Conservation (phyloP, 2,329 filamentous ascomycete genomes). For the Fusarium camptoceras region DNA sequence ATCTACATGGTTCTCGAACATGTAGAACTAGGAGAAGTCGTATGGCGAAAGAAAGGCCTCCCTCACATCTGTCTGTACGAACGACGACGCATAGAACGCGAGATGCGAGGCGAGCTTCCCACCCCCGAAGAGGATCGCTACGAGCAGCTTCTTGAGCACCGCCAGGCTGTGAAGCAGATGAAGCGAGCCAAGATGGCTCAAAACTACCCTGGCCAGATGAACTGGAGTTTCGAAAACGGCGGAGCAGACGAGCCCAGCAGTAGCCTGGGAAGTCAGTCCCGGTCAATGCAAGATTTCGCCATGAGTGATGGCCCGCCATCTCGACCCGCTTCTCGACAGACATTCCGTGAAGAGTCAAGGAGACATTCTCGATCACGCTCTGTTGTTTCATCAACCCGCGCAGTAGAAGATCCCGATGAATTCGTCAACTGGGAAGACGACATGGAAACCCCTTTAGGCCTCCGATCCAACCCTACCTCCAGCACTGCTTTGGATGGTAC, state of each 20-base stretch:
- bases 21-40: conserved; percentile 92
- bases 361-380: conserved; percentile 63
- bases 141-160: conserved; percentile 68
- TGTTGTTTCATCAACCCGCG: conserved; percentile 53
- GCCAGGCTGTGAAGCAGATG: conserved; percentile 67
- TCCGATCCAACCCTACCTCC: conserved; percentile 64
- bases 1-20: conserved; percentile 98
- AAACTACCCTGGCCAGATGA: conserved; percentile 64
- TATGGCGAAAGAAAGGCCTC: conserved; percentile 90
- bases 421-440: conserved; percentile 60
- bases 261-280: conserved; percentile 54
- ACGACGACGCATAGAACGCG: conserved; percentile 80
- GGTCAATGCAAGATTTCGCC: conserved; percentile 57
- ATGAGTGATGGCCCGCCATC: conserved; percentile 53
- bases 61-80: conserved; percentile 87
- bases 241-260: conserved; percentile 65
- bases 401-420: conserved; percentile 53
- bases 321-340: conserved; percentile 53
- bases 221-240: conserved; percentile 89
- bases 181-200: conserved; percentile 67
- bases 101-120: conserved; percentile 70
- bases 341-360: conserved; percentile 58
- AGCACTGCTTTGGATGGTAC: conserved; percentile 77
- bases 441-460: conserved; percentile 64
- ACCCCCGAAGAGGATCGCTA: conserved; percentile 71